Conservation (phyloP, 495 filamentous ascomycete genomes). For the Penicillium argentinense region DNA sequence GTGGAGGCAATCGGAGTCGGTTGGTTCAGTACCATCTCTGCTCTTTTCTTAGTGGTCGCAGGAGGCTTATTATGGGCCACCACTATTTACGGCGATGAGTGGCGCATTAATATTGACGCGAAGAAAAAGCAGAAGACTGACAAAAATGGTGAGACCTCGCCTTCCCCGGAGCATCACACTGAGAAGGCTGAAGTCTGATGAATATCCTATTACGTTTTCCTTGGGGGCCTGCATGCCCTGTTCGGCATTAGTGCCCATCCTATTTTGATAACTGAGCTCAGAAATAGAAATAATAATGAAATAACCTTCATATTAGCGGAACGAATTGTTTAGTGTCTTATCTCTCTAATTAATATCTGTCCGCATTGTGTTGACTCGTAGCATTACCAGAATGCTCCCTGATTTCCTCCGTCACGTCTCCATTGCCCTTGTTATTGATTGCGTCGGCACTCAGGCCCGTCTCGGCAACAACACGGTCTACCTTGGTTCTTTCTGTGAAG, state of each 20-base stretch:
- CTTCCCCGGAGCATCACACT: too few relatives aligned
- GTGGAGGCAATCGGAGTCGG: slow-evolving; percentile 68
- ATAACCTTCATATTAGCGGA: background rate
- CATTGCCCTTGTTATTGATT: slow-evolving; percentile 10
- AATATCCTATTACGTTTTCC: background rate
- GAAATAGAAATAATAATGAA: too few relatives aligned
- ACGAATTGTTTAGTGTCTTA: background rate
- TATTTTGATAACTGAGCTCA: too few relatives aligned
- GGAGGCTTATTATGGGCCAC: slow-evolving; percentile 46
- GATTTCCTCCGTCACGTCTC: background rate
- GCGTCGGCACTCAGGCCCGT: slow-evolving; percentile 14
- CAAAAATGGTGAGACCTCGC: slow-evolving; percentile 4
- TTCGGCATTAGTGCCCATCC: too few relatives aligned
- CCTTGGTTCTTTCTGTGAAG: slow-evolving; percentile 40
- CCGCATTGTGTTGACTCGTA: background rate
- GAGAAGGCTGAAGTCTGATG: slow-evolving; percentile 12
- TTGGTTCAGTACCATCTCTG: slow-evolving; percentile 59
- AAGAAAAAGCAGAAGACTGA: slow-evolving; percentile 24
- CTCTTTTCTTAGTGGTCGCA: slow-evolving; percentile 52
- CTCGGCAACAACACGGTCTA: slow-evolving; percentile 28
- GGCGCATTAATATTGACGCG: slow-evolving; percentile 53
- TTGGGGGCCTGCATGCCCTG: too few relatives aligned
- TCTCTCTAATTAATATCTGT: too few relatives aligned
- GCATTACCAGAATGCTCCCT: background rate
- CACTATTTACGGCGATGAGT: slow-evolving; percentile 52